phyloP scores from a whole-genome alignment of 148 eudicot genomes.

The Bassia scoparia region DNA sequence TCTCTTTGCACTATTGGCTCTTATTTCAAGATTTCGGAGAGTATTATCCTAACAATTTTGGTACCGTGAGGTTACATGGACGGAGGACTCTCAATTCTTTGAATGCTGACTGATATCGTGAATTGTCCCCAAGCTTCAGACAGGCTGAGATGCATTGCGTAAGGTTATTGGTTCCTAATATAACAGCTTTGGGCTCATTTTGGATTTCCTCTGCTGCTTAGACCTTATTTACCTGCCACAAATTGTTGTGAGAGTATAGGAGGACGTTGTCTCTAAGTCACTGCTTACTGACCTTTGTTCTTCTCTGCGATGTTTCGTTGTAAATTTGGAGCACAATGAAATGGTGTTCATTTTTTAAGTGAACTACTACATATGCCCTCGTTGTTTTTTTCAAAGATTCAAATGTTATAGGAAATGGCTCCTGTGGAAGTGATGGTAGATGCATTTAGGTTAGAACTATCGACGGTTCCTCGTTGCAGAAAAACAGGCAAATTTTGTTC shows the following conservation, averaged over 20 bases:
- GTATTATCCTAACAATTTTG: not conserved
- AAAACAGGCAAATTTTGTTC: not conserved
- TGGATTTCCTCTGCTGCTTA: too few species aligned
- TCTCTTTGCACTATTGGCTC: constrained; percentile 30
- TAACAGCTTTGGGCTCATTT: too few species aligned
- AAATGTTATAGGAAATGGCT: not conserved
- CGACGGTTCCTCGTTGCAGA: not conserved
- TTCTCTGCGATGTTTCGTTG: too few species aligned
- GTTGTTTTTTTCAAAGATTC: not conserved
- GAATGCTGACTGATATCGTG: too few species aligned
- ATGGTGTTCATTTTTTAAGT: not conserved
- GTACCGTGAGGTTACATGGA: not conserved
- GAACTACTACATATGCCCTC: constrained; percentile 11
- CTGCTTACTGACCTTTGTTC: not conserved
- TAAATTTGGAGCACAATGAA: not conserved
- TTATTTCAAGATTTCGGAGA: constrained; percentile 14
- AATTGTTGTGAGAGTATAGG: not conserved
- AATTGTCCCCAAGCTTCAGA: too few species aligned
- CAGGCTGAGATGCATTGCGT: too few species aligned
- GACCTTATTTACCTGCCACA: too few species aligned
- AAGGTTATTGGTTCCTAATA: too few species aligned
- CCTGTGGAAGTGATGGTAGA: not conserved
- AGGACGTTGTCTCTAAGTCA: not conserved
- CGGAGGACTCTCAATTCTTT: too few species aligned
- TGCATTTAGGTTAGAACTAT: not conserved